phyloP scores from a whole-genome alignment of 148 eudicot species.

The Bassia scoparia region DNA sequence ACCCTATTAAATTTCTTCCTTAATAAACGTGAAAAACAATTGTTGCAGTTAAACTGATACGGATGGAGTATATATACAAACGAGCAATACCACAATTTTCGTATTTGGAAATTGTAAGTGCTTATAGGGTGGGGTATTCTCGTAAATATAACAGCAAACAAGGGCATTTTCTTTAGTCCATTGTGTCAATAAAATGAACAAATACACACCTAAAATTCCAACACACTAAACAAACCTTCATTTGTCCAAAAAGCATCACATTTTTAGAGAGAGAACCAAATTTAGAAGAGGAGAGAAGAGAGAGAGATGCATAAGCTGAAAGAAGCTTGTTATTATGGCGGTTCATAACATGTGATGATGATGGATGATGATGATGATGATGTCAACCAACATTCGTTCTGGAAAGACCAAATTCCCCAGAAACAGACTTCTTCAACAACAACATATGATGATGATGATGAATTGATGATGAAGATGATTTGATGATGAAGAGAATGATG shows the following conservation, averaged over 20 bases:
- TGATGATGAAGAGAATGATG: conserved; percentile 10
- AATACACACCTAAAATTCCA: background rate
- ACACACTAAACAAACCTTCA: no score
- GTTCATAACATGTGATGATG: conserved; percentile 15
- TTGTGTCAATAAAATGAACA: background rate
- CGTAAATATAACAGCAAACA: background rate
- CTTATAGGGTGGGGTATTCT: background rate
- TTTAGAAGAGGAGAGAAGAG: no score
- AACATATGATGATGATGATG: conserved; percentile 17
- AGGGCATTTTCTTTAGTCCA: background rate
- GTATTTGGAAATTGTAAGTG: no score
- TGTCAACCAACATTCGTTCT: conserved; percentile 11
- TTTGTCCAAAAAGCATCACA: background rate
- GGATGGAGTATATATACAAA: no score
- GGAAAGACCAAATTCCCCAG: conserved; percentile 48
- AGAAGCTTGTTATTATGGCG: conserved; percentile 22
- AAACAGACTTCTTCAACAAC: conserved; percentile 2
- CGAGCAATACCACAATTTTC: no score
- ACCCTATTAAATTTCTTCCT: no score
- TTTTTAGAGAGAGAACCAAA: background rate
- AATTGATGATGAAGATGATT: conserved; percentile 13
- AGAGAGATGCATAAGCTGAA: conserved; percentile 11
- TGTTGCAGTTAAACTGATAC: no score
- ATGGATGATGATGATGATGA: conserved; percentile 14
- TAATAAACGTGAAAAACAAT: no score